Percentiles rank a stretch among this genome's conserved stretches.
Evolutionary conservation across 768 basidiomycete genomes (phyloP).

Genomic region (Boletus pseudo-olivaceus): DNA sequence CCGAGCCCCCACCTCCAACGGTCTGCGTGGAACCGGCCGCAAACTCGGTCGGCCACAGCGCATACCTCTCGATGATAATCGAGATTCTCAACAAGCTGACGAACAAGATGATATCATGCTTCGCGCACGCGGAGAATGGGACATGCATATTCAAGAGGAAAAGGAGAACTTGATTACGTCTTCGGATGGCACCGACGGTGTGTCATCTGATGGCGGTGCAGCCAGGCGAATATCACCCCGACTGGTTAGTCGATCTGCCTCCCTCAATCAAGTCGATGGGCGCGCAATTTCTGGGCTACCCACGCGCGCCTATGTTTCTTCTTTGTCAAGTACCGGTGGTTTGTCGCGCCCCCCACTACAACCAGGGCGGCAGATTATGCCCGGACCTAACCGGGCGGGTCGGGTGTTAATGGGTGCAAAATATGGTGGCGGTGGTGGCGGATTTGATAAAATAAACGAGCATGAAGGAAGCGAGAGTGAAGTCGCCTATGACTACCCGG

Average conservation of each 20-base stretch:
- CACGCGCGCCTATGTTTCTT: conserved; percentile 31
- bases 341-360: conserved; percentile 40
- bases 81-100: conserved; percentile 29
- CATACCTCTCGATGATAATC: conserved; percentile 36
- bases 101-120: conserved; percentile 34
- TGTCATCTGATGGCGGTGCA: conserved; percentile 24
- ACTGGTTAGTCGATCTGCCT: conserved; percentile 30
- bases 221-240: conserved; percentile 25
- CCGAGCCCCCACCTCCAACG: conserved; percentile 30
- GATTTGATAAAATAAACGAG: conserved; percentile 50
- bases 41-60: conserved; percentile 35
- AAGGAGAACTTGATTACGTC: conserved; percentile 38
- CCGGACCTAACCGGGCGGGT: conserved; percentile 45
- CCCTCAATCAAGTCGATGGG: conserved; percentile 33
- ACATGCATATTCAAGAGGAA: conserved; percentile 32
- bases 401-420: conserved; percentile 45
- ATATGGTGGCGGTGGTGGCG: conserved; percentile 27
- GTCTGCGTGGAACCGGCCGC: conserved; percentile 34
- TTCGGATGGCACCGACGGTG: conserved; percentile 22
- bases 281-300: conserved; percentile 32
- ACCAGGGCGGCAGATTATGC: conserved; percentile 39
- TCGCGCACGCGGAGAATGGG: conserved; percentile 30
- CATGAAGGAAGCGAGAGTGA: conserved; percentile 42
- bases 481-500: conserved; percentile 27
- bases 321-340: conserved; percentile 31